A percentile compares a stretch with the other conserved stretches of the same genome.
These are phyloP conservation scores for Ustulina deusta DNA, from an alignment of 2,329 filamentous ascomycete species.

Conservation along the genomic window DNA sequence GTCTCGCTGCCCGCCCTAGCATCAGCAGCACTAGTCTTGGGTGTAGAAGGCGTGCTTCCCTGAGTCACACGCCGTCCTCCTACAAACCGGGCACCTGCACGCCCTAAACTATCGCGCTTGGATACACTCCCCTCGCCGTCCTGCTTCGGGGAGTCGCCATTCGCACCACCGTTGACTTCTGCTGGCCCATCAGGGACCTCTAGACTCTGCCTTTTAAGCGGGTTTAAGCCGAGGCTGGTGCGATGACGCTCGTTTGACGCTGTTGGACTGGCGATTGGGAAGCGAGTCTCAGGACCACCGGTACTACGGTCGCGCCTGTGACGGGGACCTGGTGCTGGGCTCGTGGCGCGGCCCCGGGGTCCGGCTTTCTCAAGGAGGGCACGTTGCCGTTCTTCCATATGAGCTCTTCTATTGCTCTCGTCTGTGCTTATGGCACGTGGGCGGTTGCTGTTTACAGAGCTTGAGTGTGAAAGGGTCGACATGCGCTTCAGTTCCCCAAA, in stretches of 20 bases:
- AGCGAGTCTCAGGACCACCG: conserved; percentile 79
- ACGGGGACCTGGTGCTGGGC: conserved; percentile 72
- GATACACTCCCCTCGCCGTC: conserved; percentile 74
- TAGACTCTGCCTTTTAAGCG: conserved; percentile 75
- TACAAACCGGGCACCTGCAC: conserved; percentile 65
- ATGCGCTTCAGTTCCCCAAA: conserved; percentile 96
- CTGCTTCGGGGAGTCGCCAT: conserved; percentile 56
- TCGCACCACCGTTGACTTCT: conserved; percentile 55
- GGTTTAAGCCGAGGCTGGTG: conserved; percentile 57
- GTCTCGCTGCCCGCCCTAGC: conserved; percentile 43
- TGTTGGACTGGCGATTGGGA: conserved; percentile 81
- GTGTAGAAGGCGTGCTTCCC: conserved; percentile 49
- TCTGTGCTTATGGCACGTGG: conserved; percentile 93
- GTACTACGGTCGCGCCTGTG: conserved; percentile 87
- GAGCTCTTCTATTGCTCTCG: conserved; percentile 91
- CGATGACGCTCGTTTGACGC: conserved; percentile 65
- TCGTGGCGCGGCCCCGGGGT: conserved; percentile 76
- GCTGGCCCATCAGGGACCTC: conserved; percentile 77
- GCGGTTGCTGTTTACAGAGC: conserved; percentile 68
- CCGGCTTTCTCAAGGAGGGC: conserved; percentile 78
- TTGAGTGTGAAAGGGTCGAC: conserved; percentile 75
- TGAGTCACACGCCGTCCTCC: conserved; percentile 62
- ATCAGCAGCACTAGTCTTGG: conserved; percentile 41
- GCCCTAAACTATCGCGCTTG: conserved; percentile 67
- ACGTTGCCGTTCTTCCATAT: conserved; percentile 93